phyloP scores from a whole-genome alignment of 768 basidiomycete genomes.

The Termitomyces sp. region DNA sequence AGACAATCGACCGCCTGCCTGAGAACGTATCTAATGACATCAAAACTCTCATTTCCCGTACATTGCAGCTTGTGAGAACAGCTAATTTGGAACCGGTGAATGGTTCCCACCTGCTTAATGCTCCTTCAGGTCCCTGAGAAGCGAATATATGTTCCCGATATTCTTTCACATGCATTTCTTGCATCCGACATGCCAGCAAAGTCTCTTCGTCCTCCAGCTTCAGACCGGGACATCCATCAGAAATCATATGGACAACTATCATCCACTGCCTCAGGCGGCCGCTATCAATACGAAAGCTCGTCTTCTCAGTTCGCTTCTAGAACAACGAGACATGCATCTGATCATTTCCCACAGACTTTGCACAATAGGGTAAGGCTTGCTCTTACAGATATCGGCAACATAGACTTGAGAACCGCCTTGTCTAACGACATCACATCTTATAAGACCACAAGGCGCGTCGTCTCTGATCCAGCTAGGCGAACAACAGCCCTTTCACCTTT shows the following conservation, averaged over 20 bases:
- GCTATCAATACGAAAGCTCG: neutral
- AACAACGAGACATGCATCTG: constrained; percentile 6
- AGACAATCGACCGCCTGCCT: constrained; percentile 19
- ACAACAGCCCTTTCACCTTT: neutral
- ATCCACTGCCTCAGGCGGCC: neutral
- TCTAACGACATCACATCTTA: constrained; percentile 12
- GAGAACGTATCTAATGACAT: constrained; percentile 15
- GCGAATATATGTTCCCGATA: constrained; percentile 9
- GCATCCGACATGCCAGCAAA: neutral
- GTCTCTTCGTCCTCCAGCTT: constrained; percentile 4
- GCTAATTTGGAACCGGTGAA: neutral
- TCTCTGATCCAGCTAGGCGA: constrained; percentile 23
- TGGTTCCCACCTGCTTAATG: neutral
- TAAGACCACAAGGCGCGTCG: constrained; percentile 19
- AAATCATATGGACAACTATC: neutral
- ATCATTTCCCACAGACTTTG: neutral
- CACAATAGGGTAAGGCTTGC: constrained; percentile 1
- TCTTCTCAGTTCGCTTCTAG: neutral
- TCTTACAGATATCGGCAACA: constrained; percentile 17
- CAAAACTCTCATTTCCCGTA: constrained; percentile 20
- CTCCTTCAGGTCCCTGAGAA: constrained; percentile 12
- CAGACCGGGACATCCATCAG: neutral
- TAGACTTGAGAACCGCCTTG: constrained; percentile 14
- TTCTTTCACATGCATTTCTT: constrained; percentile 12
- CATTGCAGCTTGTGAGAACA: constrained; percentile 22